Evolutionary conservation across 139 green algal species (phyloP), one percentile per base, ranked within the genome.

Genomic region (Desmodesmus armatus): DNA sequence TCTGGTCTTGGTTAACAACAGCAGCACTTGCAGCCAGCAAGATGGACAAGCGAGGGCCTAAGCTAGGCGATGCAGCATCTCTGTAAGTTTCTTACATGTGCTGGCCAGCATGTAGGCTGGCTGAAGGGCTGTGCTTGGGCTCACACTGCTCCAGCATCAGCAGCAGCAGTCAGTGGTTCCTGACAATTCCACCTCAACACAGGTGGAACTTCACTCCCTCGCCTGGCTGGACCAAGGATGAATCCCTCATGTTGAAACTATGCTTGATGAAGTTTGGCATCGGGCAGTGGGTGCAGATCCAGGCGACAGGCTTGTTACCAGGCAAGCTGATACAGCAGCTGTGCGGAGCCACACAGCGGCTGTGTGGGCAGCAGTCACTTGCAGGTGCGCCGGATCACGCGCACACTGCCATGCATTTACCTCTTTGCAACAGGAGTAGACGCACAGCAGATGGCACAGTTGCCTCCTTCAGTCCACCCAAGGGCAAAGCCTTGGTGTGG

Each of bases 181-280:
- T 11, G 31, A 29, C 1, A 17, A 41, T 15, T 1, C 33, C 43
- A 37, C 43, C 60, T 63, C 29, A 17, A 44, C 40, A 72, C 91
- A 98, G 95, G 23, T 98, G 96, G 96, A 99, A 99, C 87, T 98
- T 98, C 85, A 96, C 95, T 11, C 92, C 94, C 3, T 94, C 94
- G 0, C 96, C 96, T 6, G 96, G 96, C 19, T 99, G 96, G 96
- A 96, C 91, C 25, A 92, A 93, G 40, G 93, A 97, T 60, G 96
- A 99, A 85, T 92, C 87, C 3, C 74, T 90, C 13, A 94, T 95
- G 1, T 88, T 99, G 7, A 94, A 95, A 73, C 91, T 97, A 39
- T 95, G 91, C 67, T 90, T 99, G 6, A 97, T 97, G 93, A 94
- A 96, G 80, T 93, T 94, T 82, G 96, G 96, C 31, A 81, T 98